Evolutionary conservation across 1,284 basidiomycete genomes (phyloP), one percentile per base, ranked within the genome.

Genomic region (Cystobasidium pallidum): DNA sequence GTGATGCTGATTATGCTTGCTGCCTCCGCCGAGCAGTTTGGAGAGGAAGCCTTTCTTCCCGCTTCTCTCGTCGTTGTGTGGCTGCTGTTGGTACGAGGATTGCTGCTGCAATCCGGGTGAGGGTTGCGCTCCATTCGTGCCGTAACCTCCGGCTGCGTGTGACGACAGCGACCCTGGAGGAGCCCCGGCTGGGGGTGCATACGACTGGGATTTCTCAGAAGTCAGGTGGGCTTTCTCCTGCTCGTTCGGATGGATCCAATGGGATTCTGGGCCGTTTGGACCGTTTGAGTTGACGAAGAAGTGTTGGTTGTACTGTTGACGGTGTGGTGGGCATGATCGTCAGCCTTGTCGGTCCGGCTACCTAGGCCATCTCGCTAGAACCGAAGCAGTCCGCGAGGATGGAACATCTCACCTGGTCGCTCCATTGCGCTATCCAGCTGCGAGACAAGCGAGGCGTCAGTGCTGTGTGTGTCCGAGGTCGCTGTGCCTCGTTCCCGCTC

Each of bases 171-270:
- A 57, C 1, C 49, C 39, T 32, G 68, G 68, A 26, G 68, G 68
- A 30, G 68, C 30, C 11, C 68, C 68, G 13, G 59, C 32, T 26
- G 68, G 68, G 2, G 68, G 59, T 28, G 58, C 59, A 51, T 63
- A 71, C 6, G 66, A 30, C 41, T 49, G 51, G 21, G 36, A 34
- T 45, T 66, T 54, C 32, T 54, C 49, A 1, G 34, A 26, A n/a
- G n/a, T 13, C 19, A 4, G 4, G 8, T 54, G 21, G 34, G 17
- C 13, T 45, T 30, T 47, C n/a, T 71, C 55, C 51, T 71, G 59
- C 51, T 71, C 68, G 41, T 71, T 58, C 2, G 68, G 68, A 57
- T 71, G 68, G 2, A 64, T 39, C 68, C 68, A 71, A 21, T 71
- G 68, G 13, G 68, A 71, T 39, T 55, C 59, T 11, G 59, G 59